Conservation (phyloP, 208 protist genomes). For the Strigomonas culicis region DNA sequence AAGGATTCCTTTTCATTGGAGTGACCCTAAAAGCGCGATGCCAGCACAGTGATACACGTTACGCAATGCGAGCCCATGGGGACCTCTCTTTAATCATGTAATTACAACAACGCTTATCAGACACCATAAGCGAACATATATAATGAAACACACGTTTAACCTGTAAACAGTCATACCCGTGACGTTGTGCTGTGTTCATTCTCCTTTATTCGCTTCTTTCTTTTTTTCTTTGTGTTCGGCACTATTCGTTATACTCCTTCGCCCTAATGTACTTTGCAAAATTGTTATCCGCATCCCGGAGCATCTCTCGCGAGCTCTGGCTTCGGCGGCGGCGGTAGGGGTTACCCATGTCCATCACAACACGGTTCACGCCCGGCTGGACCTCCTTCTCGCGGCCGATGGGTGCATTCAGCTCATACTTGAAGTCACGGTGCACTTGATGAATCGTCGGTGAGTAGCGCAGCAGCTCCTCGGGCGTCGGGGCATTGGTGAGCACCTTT, state of each 20-base stretch:
- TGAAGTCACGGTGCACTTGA: conserved; percentile 88
- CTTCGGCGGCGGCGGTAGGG: conserved; percentile 71
- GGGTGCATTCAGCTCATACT: conserved; percentile 79
- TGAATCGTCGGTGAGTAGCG: conserved; percentile 87
- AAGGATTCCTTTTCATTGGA: too few relatives aligned
- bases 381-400: conserved; percentile 86
- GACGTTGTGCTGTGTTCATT: too few relatives aligned
- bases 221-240: neutral
- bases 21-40: too few relatives aligned
- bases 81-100: too few relatives aligned
- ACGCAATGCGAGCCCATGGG: too few relatives aligned
- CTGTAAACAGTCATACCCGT: too few relatives aligned
- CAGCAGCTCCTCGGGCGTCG: conserved; percentile 84
- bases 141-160: too few relatives aligned
- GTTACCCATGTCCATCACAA: conserved; percentile 78
- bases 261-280: conserved; percentile 67
- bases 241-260: conserved; percentile 52
- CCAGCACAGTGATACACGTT: too few relatives aligned
- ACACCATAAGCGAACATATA: too few relatives aligned
- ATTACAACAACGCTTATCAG: too few relatives aligned
- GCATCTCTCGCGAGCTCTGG: conserved; percentile 41
- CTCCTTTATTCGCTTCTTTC: conserved; percentile 12
- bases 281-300: conserved; percentile 78
- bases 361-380: conserved; percentile 69
- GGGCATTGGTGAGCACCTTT: conserved; percentile 70